Evolutionary conservation across 495 filamentous ascomycete genomes (phyloP), one percentile per base, ranked within the genome.

Genomic region (Entonaema liquescens): DNA sequence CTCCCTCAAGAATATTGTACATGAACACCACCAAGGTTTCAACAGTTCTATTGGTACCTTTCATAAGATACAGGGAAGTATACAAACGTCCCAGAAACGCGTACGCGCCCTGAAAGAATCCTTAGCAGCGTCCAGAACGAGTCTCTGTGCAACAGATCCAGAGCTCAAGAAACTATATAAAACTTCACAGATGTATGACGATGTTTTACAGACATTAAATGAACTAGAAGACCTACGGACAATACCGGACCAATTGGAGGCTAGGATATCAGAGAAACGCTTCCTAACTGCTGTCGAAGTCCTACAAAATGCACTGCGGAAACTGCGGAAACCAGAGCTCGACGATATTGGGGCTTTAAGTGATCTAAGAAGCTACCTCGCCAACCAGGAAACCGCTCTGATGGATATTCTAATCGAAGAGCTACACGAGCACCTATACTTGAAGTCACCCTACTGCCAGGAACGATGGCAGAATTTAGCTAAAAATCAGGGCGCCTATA

Each of bases 11-110:
- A 89, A 90, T 52, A 97, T 99, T 76, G 95, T 99, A 55, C 97
- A 99, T 79, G 94, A 98, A 81, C 95, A 99, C 76, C 95, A 98
- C 72, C 95, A 99, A 79, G 95, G 94, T 31, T 99, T 99, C 85
- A 99, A 98, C 77, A 98, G 93, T 80, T 97, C 94, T 42, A 98
- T 99, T 62, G 96, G 95, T 77, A 97, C 94, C 15, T 99, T 97
- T 74, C 96, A 99, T 81, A 97, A 95, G 80, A 98, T 99, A 63
- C 95, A 98, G 77, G 86, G 90, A 5, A 97, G 93, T 79, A 97
- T 99, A 71, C 91, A 94, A 67, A 83, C 88, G 33, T 97, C 93
- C 12, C 96, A 99, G 79, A 85, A 86, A 62, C 90, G 94, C 61
- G 91, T 98, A 23, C 89, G 95, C 70, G 83, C 83, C 9, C 81